Evolutionary conservation across 2,329 filamentous ascomycete genomes (phyloP).

Genomic region (Nemania bipapillata): DNA sequence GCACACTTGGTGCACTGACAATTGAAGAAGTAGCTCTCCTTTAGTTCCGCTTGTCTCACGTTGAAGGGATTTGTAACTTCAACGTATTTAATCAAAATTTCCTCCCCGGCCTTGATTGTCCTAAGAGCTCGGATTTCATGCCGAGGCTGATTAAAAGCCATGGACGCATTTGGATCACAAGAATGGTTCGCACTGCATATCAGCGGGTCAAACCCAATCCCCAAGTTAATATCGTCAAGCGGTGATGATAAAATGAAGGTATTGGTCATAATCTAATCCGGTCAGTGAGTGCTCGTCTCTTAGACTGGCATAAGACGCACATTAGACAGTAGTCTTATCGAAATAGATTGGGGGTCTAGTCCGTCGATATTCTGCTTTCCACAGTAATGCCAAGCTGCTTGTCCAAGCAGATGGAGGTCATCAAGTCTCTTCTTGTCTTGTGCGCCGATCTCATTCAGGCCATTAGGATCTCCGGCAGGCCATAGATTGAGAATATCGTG

Average conservation of each 20-base stretch:
- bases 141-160: constrained; percentile 60
- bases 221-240: constrained; percentile 41
- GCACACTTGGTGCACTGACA: constrained; percentile 62
- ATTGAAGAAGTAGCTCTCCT: constrained; percentile 59
- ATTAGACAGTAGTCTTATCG: constrained; percentile 42
- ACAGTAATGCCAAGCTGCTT: constrained; percentile 42
- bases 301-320: constrained; percentile 32
- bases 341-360: constrained; percentile 33
- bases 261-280: constrained; percentile 42
- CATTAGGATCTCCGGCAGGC: constrained; percentile 36
- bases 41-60: constrained; percentile 58
- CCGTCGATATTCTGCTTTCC: constrained; percentile 38
- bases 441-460: constrained; percentile 33
- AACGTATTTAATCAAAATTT: constrained; percentile 62
- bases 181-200: constrained; percentile 59
- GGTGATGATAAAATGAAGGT: constrained; percentile 37
- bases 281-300: constrained; percentile 21
- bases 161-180: constrained; percentile 61
- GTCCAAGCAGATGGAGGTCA: constrained; percentile 41
- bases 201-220: constrained; percentile 46
- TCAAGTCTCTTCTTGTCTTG: constrained; percentile 41
- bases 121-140: constrained; percentile 57
- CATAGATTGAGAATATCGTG: constrained; percentile 39
- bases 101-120: constrained; percentile 60
- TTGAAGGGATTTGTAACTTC: constrained; percentile 59